These are phyloP conservation scores for Metschnikowia dekortorum DNA, from an alignment of 805 yeast species.

Conservation along the genomic window DNA sequence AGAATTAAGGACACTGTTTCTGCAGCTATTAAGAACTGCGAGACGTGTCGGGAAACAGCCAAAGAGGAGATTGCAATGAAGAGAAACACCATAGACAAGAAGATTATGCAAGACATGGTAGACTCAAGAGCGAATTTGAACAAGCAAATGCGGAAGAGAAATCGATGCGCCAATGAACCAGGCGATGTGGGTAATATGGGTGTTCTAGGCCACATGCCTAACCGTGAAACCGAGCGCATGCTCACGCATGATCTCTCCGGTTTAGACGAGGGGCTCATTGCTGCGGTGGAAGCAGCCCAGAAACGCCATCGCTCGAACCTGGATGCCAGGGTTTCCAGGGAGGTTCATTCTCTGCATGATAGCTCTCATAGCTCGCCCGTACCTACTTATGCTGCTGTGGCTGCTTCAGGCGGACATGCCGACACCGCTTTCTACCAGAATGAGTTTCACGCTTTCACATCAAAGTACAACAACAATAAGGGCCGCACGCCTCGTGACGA, in stretches of 20 bases:
- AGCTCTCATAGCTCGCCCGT: slow-evolving; percentile 11
- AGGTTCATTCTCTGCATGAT: slow-evolving; percentile 3
- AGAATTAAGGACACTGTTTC: slow-evolving; percentile 85
- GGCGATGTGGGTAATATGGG: slow-evolving; percentile 35
- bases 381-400: slow-evolving; percentile 30
- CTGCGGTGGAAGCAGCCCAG: slow-evolving; percentile 59
- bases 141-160: slow-evolving; percentile 1
- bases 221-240: slow-evolving; percentile 24
- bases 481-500: slow-evolving; percentile 12
- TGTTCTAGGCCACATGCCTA: slow-evolving; percentile 15
- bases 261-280: slow-evolving; percentile 46
- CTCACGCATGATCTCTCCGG: slow-evolving; percentile 40
- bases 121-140: not conserved
- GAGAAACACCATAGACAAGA: slow-evolving; percentile 18
- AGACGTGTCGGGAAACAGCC: slow-evolving; percentile 58
- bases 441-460: slow-evolving; percentile 11
- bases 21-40: slow-evolving; percentile 70
- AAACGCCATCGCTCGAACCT: slow-evolving; percentile 28
- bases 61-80: slow-evolving; percentile 19
- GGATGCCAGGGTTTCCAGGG: slow-evolving; percentile 8
- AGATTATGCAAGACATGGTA: slow-evolving; percentile 7
- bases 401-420: slow-evolving; percentile 26
- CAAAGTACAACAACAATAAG: slow-evolving; percentile 8
- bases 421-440: slow-evolving; percentile 15
- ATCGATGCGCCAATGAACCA: slow-evolving; percentile 14